Conservation (phyloP, 2,329 filamentous ascomycete species). For the Uncinocarpus reesii region DNA sequence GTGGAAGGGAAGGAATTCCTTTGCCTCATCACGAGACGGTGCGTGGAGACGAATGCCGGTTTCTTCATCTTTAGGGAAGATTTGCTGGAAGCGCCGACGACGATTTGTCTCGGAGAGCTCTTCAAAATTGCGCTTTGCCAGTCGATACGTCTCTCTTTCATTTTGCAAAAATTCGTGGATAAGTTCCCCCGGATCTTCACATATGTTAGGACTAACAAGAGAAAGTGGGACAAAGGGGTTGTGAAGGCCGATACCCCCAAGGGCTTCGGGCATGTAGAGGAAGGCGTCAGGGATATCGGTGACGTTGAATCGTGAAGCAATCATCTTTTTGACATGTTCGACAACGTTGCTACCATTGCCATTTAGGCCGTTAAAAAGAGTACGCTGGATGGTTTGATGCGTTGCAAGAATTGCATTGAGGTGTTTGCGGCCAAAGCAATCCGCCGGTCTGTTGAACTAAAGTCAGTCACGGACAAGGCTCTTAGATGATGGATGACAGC, state of each 20-base stretch:
- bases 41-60: constrained; percentile 13
- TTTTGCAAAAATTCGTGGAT: constrained; percentile 21
- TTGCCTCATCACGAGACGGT: constrained; percentile 6
- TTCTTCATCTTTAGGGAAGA: constrained; percentile 15
- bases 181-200: constrained; percentile 20
- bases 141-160: constrained; percentile 21
- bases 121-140: constrained; percentile 22
- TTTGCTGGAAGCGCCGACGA: constrained; percentile 7
- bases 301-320: constrained; percentile 42
- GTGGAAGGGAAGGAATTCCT: constrained; percentile 29
- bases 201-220: constrained; percentile 26
- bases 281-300: constrained; percentile 37
- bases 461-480: neutral
- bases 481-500: neutral
- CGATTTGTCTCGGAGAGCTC: constrained; percentile 14
- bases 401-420: constrained; percentile 41
- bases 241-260: constrained; percentile 40
- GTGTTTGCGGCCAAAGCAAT: constrained; percentile 42
- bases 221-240: constrained; percentile 40
- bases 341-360: constrained; percentile 33
- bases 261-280: constrained; percentile 38
- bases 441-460: constrained; percentile 27
- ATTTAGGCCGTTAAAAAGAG: constrained; percentile 34
- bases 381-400: constrained; percentile 38
- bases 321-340: constrained; percentile 41